Base-by-base conservation (phyloP, 2,329 filamentous ascomycete genomes). In the Sporothrix mexicana region DNA sequence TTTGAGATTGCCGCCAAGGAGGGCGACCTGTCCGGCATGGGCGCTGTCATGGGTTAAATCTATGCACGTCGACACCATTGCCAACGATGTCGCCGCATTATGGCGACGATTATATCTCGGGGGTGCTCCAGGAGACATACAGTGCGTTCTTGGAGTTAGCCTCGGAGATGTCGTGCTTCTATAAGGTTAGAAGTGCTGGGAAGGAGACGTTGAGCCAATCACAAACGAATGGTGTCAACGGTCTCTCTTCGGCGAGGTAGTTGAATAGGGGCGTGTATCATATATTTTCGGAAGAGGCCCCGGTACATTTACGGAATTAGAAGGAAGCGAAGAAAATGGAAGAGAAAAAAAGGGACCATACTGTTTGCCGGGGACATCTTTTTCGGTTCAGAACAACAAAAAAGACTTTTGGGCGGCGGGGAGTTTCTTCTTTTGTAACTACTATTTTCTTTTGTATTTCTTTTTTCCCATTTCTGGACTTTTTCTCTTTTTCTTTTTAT, bases 1-100 rank as follows among this genome's bases (percentile, higher is more conserved):
- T 99, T 99, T 80, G 96, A 99, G 84, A 99, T 99, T 80, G 96
- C 96, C 30, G 97, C 97, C 79, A 98, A 98, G 86, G 96, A 99
- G 85, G 96, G 96, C 79, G 96, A 99, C 82, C 91, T 98, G 83
- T 88, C 91, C 74, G 93, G 94, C 77, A 90, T 91, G 83, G 90
- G 90, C 73, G 91, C 91, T 88, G 87, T 91, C 76, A 91, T 91
- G 89, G 89, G 89, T 78, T 91, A 87, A 86, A 47, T 12, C 15
- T 4, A n/a, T 47, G 41, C 12, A 15, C 59, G n/a, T 45, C 25
- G 20, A 25, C 41, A 15, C 59, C 59, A 47, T 66, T 6, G 20
- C 61, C 10, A 17, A n/a, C 41, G 9, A 30, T 15, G 20, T 41
- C 5, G 66, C 53, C 45, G 43, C 66, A 15, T 55, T 1, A 20